Percentiles rank a stretch among this genome's conserved stretches.
phyloP scores from a whole-genome alignment of 176 grass and related monocot genomes.

The Leersia perrieri region DNA sequence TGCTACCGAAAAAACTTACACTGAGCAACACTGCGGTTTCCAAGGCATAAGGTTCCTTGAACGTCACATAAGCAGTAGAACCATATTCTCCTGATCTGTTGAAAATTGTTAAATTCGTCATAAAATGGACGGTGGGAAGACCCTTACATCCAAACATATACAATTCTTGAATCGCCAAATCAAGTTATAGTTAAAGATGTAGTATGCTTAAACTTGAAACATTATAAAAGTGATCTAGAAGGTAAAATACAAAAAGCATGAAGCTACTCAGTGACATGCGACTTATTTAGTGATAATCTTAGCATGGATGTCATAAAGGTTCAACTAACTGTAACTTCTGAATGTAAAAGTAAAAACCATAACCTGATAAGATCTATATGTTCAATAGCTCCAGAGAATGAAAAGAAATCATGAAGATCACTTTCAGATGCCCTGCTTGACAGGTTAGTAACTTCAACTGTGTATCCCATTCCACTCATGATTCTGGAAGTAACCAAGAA shows the following conservation, averaged over 20 bases:
- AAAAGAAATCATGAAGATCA: constrained; percentile 91
- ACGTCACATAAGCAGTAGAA: constrained; percentile 93
- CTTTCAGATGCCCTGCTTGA: constrained; percentile 65
- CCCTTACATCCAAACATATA: background rate
- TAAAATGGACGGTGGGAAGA: constrained; percentile 16
- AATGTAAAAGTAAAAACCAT: background rate
- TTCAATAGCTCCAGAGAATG: constrained; percentile 95
- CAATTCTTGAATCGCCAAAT: background rate
- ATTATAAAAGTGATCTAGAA: background rate
- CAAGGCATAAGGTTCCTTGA: constrained; percentile 84
- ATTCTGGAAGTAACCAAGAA: constrained; percentile 50
- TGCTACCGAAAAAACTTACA: constrained; percentile 51
- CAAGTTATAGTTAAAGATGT: background rate
- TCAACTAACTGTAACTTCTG: background rate
- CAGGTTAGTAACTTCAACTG: constrained; percentile 83
- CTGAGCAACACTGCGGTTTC: constrained; percentile 92
- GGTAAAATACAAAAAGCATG: constrained; percentile 3
- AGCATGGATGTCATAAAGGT: background rate
- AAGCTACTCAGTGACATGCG: background rate
- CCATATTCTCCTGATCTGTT: constrained; percentile 75
- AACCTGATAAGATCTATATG: constrained; percentile 92
- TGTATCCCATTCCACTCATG: constrained; percentile 73
- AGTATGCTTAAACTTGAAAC: background rate
- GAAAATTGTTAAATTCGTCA: constrained; percentile 23
- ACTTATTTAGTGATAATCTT: background rate